These are phyloP conservation scores for Schrenkiella parvula DNA, from an alignment of 345 rosid genomes.

Conservation along the genomic window DNA sequence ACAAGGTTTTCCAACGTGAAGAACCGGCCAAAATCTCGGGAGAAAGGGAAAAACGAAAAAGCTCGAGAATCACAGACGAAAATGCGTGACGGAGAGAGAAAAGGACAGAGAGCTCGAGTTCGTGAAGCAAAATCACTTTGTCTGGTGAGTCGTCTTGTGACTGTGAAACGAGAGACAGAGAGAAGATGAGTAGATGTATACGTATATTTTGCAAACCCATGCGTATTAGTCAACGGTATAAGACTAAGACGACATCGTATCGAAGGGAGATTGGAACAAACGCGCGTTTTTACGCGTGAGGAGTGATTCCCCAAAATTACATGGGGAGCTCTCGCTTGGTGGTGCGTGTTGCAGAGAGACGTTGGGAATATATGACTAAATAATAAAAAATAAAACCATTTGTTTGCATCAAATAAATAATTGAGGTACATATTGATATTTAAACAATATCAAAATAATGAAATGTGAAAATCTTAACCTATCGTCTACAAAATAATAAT, in stretches of 20 bases:
- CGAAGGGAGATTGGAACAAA: neutral
- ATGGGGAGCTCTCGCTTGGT: slow-evolving; percentile 28
- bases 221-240: slow-evolving; percentile 30
- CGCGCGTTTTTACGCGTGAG: neutral
- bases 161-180: slow-evolving; percentile 28
- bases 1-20: slow-evolving; percentile 14
- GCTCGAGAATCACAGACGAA: slow-evolving; percentile 18
- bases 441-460: neutral
- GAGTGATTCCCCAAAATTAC: neutral
- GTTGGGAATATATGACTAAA: slow-evolving; percentile 20
- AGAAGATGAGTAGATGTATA: slow-evolving; percentile 10
- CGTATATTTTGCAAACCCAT: slow-evolving; percentile 16
- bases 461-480: neutral
- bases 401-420: neutral
- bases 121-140: slow-evolving; percentile 27
- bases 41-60: neutral
- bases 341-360: slow-evolving; percentile 40
- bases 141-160: slow-evolving; percentile 26
- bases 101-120: slow-evolving; percentile 8
- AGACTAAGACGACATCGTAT: slow-evolving; percentile 6
- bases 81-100: slow-evolving; percentile 17
- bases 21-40: slow-evolving; percentile 1
- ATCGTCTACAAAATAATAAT: neutral
- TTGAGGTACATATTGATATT: neutral
- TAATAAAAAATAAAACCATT: neutral